Evolutionary conservation across 192 early-diverging fungal species (phyloP).

Genomic region (Chytriomyces confervae): DNA sequence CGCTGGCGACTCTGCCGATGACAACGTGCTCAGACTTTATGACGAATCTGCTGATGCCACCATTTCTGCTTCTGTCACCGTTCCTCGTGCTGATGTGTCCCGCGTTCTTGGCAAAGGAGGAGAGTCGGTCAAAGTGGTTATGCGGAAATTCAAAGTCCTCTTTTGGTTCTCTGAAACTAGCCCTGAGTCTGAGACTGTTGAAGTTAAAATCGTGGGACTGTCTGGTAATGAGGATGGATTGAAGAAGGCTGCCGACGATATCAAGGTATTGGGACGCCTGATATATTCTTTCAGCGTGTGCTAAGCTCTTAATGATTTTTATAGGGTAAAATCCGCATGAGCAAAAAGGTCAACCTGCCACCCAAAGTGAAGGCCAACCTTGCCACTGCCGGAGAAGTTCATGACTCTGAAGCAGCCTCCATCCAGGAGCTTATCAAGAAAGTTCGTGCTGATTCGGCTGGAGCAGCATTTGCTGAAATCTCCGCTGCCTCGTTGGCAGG

Average conservation of each 20-base stretch:
- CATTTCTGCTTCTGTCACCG: slow-evolving; percentile 9
- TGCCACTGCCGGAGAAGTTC: slow-evolving; percentile 27
- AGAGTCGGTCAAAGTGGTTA: slow-evolving; percentile 46
- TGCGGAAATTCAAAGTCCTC: slow-evolving; percentile 43
- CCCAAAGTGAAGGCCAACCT: slow-evolving; percentile 39
- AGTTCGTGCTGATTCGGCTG: slow-evolving; percentile 39
- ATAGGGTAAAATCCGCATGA: slow-evolving; percentile 43
- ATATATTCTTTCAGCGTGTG: neutral
- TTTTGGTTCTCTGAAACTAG: slow-evolving; percentile 41
- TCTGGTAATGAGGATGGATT: slow-evolving; percentile 30
- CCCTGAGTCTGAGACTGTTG: slow-evolving; percentile 14
- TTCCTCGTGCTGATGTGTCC: slow-evolving; percentile 50
- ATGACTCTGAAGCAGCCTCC: slow-evolving; percentile 36
- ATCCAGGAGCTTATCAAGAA: slow-evolving; percentile 54
- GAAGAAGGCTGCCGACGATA: slow-evolving; percentile 32
- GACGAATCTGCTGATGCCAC: slow-evolving; percentile 10
- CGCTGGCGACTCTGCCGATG: slow-evolving; percentile 12
- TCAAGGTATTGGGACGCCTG: slow-evolving; percentile 20
- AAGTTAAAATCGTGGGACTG: slow-evolving; percentile 23
- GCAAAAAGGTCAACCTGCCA: slow-evolving; percentile 45
- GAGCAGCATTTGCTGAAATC: slow-evolving; percentile 40
- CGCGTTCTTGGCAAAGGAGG: slow-evolving; percentile 41
- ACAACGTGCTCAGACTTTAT: neutral
- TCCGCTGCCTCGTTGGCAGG: slow-evolving; percentile 31
- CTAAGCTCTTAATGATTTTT: slow-evolving; percentile 7